Evolutionary conservation across 371 early-diverging fungal species (phyloP).

Genomic region (Lichtheimia hyalospora): DNA sequence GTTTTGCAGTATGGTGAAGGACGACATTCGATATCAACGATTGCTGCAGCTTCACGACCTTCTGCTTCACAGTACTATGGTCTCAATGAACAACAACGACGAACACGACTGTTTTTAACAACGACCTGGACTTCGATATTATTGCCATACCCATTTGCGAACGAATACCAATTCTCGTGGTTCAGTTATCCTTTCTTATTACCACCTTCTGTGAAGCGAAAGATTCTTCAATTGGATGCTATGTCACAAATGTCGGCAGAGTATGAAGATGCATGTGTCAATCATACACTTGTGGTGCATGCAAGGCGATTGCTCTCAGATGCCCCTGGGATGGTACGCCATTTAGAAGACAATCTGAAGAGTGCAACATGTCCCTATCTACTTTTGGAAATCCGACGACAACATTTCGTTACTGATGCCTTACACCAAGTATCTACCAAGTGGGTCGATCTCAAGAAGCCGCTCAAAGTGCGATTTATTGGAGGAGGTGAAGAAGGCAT

Average conservation of each 20-base stretch:
- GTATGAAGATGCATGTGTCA: constrained; percentile 83
- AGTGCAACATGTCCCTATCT: constrained; percentile 76
- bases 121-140: constrained; percentile 30
- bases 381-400: constrained; percentile 74
- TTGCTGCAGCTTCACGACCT: constrained; percentile 21
- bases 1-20: constrained; percentile 45
- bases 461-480: constrained; percentile 80
- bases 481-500: constrained; percentile 86
- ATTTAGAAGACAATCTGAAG: constrained; percentile 35
- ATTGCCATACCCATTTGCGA: constrained; percentile 41
- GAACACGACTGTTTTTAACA: constrained; percentile 37
- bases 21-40: constrained; percentile 28
- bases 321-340: constrained; percentile 42
- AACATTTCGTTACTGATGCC: constrained; percentile 67
- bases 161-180: constrained; percentile 65
- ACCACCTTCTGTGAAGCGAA: constrained; percentile 73
- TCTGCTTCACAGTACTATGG: constrained; percentile 12
- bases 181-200: constrained; percentile 77
- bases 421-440: constrained; percentile 62
- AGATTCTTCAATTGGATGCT: constrained; percentile 79
- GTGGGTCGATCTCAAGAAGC: constrained; percentile 71
- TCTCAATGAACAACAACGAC: constrained; percentile 35
- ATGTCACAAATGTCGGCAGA: constrained; percentile 82
- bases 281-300: constrained; percentile 69
- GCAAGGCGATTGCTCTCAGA: constrained; percentile 70